Conservation (phyloP, 345 rosid genomes). For the Erucastrum elatum region DNA sequence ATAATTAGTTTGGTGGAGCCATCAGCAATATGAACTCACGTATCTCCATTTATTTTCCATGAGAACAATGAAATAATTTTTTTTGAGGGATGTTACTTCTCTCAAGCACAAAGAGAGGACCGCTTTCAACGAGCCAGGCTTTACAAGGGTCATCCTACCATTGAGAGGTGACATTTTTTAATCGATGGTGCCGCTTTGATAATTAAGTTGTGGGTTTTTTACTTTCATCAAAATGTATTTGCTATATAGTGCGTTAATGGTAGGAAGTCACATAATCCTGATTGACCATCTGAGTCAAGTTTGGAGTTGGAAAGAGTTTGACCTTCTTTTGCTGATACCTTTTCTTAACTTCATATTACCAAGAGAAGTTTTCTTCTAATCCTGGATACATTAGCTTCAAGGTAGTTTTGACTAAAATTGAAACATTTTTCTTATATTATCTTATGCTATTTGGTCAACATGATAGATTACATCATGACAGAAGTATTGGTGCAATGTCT, state of each 20-base stretch:
- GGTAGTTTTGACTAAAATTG: no score
- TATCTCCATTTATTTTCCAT: not conserved
- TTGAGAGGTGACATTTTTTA: conserved; percentile 53
- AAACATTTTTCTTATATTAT: no score
- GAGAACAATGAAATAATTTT: conserved; percentile 53
- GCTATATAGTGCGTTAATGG: not conserved
- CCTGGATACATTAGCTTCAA: no score
- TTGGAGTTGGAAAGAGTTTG: no score
- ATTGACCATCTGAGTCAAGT: no score
- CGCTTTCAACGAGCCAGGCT: conserved; percentile 75
- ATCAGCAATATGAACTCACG: no score
- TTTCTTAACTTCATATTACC: no score
- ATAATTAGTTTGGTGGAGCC: no score
- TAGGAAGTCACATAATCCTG: no score
- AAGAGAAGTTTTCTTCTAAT: no score
- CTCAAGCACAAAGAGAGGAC: conserved; percentile 94
- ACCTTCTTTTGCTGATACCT: no score
- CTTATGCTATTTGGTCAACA: no score
- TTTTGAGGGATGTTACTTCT: conserved; percentile 92
- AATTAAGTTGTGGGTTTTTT: not conserved
- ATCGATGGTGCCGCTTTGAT: not conserved
- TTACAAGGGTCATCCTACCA: conserved; percentile 73
- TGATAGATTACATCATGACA: not conserved
- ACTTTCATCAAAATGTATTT: not conserved
- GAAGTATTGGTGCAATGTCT: not conserved